Base-by-base conservation (phyloP, 345 rosid genomes). In the Salix exigua region DNA sequence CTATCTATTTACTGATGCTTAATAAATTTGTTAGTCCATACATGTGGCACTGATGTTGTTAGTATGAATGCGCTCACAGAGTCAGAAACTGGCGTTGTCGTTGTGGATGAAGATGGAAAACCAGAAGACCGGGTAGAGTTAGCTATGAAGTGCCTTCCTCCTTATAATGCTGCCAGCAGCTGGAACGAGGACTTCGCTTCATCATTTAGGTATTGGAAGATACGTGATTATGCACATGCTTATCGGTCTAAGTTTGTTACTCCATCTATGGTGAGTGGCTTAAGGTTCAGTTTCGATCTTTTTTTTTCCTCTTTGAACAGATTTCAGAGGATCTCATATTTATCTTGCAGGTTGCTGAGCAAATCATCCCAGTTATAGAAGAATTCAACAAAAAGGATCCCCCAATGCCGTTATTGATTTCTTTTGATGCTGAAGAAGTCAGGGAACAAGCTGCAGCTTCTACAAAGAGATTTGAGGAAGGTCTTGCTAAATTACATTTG, bases 391-490 rank as follows among this genome's bases (percentile, higher is more conserved):
- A 84, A 69, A 85, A 87, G 85, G 85, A 86, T 72, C 87, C 91
- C 40, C 90, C 89, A 10, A 82, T 88, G 42, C 98, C 98, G 2
- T 80, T 83, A 28, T 84, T 93, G 84, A 65, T 88, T 85, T 84
- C 83, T 66, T 90, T 86, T 77, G 89, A 90, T 55, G 84, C 88
- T 16, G 88, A 83, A 74, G 91, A 88, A 68, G 78, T 91, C 82
- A 86, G 89, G 81, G 87, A 86, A 77, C 95, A 91, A 81, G 98
- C 98, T 82, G 89, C 88, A 67, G 91, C 91, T 78, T 91, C 98
- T 79, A 89, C 97, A 19, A 79, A 72, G 82, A 91, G 98, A 86
- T 90, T 91, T 73, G 85, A 90, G 81, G 88, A 93, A 83, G 98
- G 98, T 90, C 82, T 53, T 66, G 51, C 66, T 38, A 10, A 75